Evolutionary conservation across 768 basidiomycete species (phyloP).

Genomic region (Kwoniella dejecticola): DNA sequence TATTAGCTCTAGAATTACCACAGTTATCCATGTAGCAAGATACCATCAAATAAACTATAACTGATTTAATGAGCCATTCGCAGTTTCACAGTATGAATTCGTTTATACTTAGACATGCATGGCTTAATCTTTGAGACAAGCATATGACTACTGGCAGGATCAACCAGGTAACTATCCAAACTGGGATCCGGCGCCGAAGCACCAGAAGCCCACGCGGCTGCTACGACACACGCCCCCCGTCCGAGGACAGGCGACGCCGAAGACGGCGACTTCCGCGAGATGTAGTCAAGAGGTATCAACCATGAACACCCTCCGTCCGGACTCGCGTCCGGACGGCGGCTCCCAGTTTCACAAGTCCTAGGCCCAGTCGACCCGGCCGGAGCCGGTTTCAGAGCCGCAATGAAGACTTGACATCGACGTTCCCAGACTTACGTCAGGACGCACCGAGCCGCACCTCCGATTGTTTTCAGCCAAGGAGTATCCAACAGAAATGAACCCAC

Average conservation of each 20-base stretch:
- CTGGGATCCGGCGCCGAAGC: constrained; percentile 11
- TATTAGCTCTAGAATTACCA: constrained; percentile 78
- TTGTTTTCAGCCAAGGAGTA: constrained; percentile 55
- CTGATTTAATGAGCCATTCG: constrained; percentile 82
- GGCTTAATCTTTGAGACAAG: constrained; percentile 82
- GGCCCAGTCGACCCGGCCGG: constrained; percentile 52
- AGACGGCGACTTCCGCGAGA: constrained; percentile 7
- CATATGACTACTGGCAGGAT: constrained; percentile 83
- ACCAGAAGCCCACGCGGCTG: constrained; percentile 46
- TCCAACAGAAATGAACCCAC: constrained; percentile 58
- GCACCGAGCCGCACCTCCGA: constrained; percentile 55
- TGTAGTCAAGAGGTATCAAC: constrained; percentile 24
- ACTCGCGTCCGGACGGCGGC: constrained; percentile 26
- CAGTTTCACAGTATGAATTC: constrained; percentile 74
- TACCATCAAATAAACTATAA: constrained; percentile 79
- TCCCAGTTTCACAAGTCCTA: constrained; percentile 61
- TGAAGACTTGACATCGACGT: constrained; percentile 55
- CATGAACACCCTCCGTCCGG: neutral
- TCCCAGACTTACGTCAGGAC: constrained; percentile 7
- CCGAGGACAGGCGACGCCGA: neutral
- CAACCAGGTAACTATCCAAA: constrained; percentile 75
- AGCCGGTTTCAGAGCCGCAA: constrained; percentile 52
- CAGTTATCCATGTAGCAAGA: constrained; percentile 76
- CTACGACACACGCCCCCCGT: neutral
- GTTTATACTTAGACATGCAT: constrained; percentile 80